Evolutionary conservation across 2,329 filamentous ascomycete genomes (phyloP), one percentile per base, ranked within the genome.

Genomic region (Aspergillus bombycis): DNA sequence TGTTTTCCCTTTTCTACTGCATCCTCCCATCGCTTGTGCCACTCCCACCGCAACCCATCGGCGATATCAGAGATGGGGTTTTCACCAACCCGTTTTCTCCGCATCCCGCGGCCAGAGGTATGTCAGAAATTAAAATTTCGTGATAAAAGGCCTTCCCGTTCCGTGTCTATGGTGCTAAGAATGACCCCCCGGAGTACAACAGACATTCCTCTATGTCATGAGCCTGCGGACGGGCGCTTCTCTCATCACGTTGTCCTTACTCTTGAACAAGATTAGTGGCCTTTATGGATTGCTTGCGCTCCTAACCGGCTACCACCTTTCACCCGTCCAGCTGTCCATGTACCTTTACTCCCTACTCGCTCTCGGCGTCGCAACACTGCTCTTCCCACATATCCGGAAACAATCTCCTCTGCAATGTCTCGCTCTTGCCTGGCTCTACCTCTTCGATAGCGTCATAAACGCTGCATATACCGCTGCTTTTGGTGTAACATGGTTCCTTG

Each of bases 191-290:
- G 28, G 48, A 34, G 21, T 52, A 21, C 46, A 28, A 50, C 76
- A 97, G 93, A 90, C 88, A 54, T 94, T 97, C 77, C 86, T 97
- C 68, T 92, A 92, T 75, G 83, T 93, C 73, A 90, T 97, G 83
- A 92, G 91, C 74, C 88, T 97, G 60, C 91, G 92, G 72, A 94
- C 92, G 38, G 94, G 92, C 69, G 90, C 92, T 54, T 92, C 95
- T 71, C 86, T 97, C 72, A 93, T 97, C 72, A 89, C 91, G 5
- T 84, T 95, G 65, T 89, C 91, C 12, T 87, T 96, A 67, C 85
- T 96, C 61, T 89, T 97, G 81, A 97, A 97, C 85, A 97, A 97
- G 79, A 87, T 94, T 69, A 94, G 92, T 57, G 94, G 93, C 62
- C 84, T 97, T 70, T 97, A 96, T 79, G 94, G 94, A 68, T 85